phyloP scores from a whole-genome alignment of 495 filamentous ascomycete genomes.

The Oidiodendron maius region DNA sequence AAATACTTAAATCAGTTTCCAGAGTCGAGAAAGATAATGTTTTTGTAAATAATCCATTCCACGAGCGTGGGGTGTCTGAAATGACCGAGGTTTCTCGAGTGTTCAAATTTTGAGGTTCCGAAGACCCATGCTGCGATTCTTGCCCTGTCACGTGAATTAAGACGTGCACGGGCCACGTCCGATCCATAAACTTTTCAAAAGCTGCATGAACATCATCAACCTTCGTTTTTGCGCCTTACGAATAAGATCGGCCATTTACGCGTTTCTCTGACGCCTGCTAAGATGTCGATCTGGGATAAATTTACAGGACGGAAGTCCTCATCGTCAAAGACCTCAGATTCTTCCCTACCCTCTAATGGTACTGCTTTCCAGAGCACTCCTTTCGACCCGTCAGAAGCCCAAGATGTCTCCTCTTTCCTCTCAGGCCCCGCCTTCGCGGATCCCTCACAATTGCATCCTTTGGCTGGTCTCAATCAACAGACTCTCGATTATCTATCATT shows the following conservation, averaged over 20 bases:
- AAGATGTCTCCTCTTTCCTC: slow-evolving; percentile 80
- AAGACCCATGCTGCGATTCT: not conserved
- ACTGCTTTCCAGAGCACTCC: slow-evolving; percentile 45
- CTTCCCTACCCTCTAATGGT: slow-evolving; percentile 20
- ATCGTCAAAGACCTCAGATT: slow-evolving; percentile 13
- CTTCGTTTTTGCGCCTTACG: not conserved
- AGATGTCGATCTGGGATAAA: slow-evolving; percentile 82
- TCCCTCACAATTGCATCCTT: slow-evolving; percentile 83
- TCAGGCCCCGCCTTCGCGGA: slow-evolving; percentile 65
- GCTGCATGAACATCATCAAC: not conserved
- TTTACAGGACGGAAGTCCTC: slow-evolving; percentile 74
- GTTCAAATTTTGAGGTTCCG: not conserved
- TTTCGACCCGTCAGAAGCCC: slow-evolving; percentile 63
- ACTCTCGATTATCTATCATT: slow-evolving; percentile 89
- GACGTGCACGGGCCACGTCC: not conserved
- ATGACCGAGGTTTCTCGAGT: too few relatives aligned
- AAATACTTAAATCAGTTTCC: too few relatives aligned
- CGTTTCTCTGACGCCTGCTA: slow-evolving; percentile 7
- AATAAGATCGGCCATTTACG: not conserved
- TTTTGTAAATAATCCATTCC: too few relatives aligned
- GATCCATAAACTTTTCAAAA: not conserved
- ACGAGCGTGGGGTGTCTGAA: too few relatives aligned
- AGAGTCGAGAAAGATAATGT: too few relatives aligned
- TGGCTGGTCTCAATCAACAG: slow-evolving; percentile 87
- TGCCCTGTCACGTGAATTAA: not conserved